Conservation (phyloP, 2,329 filamentous ascomycete species). For the Aureobasidium leucospermi region DNA sequence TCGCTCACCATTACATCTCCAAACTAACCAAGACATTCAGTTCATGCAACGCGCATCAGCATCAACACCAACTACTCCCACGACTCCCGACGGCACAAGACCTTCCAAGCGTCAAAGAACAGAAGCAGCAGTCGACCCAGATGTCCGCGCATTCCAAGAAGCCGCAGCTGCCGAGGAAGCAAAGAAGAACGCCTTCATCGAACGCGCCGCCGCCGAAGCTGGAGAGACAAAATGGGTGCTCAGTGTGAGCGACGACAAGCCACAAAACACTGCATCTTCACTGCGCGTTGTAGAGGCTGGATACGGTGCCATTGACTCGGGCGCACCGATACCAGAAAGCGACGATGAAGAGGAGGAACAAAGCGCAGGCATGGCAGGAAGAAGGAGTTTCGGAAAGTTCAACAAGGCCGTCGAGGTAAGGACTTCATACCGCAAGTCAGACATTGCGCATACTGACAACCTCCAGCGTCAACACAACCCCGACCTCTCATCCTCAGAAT, state of each 20-base stretch:
- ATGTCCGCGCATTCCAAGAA: slow-evolving; percentile 54
- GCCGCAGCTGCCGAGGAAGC: slow-evolving; percentile 61
- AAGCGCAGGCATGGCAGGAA: slow-evolving; percentile 29
- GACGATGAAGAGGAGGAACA: slow-evolving; percentile 27
- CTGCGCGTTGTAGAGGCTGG: slow-evolving; percentile 55
- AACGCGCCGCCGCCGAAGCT: slow-evolving; percentile 53
- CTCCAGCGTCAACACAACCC: slow-evolving; percentile 34
- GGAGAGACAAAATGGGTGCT: slow-evolving; percentile 73
- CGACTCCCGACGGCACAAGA: neutral
- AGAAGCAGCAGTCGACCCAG: slow-evolving; percentile 31
- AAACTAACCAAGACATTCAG: neutral
- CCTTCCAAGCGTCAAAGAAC: slow-evolving; percentile 9
- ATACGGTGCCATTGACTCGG: slow-evolving; percentile 44
- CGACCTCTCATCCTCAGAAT: slow-evolving; percentile 24
- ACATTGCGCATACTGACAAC: slow-evolving; percentile 7
- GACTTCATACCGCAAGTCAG: too few relatives aligned
- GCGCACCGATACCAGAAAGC: slow-evolving; percentile 4
- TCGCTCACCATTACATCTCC: neutral
- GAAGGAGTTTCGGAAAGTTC: slow-evolving; percentile 46
- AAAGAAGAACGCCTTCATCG: slow-evolving; percentile 47
- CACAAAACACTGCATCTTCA: slow-evolving; percentile 32
- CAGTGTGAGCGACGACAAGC: slow-evolving; percentile 42
- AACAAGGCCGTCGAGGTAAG: slow-evolving; percentile 30
- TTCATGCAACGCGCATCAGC: slow-evolving; percentile 16
- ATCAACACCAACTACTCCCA: neutral